Evolutionary conservation across 345 rosid species (phyloP).

Genomic region (Viola odorata): DNA sequence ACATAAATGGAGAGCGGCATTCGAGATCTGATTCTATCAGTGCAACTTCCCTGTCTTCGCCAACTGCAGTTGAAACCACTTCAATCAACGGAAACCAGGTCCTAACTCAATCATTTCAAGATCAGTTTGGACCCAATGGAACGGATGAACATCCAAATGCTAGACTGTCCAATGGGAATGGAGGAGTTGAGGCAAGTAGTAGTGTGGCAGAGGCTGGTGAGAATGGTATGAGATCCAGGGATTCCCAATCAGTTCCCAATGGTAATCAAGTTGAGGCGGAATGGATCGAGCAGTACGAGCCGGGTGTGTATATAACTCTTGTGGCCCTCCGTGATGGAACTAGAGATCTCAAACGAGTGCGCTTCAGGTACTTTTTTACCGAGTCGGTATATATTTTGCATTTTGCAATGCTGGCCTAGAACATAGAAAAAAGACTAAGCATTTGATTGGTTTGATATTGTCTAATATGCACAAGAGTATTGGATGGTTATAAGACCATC

Average conservation of each 20-base stretch:
- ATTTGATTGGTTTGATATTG: not conserved
- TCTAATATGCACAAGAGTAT: no score
- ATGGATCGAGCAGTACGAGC: slow-evolving; percentile 93
- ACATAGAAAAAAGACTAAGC: not conserved
- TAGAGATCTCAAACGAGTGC: slow-evolving; percentile 97
- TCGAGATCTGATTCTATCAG: slow-evolving; percentile 57
- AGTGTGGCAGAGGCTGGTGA: slow-evolving; percentile 46
- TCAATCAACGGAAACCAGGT: slow-evolving; percentile 38
- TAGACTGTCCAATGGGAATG: slow-evolving; percentile 40
- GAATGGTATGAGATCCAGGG: slow-evolving; percentile 45
- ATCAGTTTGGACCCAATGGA: slow-evolving; percentile 39
- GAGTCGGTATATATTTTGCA: no score
- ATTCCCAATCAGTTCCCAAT: slow-evolving; percentile 35
- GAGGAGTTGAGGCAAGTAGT: slow-evolving; percentile 31
- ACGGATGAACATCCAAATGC: slow-evolving; percentile 38
- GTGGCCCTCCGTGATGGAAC: slow-evolving; percentile 83
- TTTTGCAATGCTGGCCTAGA: not conserved
- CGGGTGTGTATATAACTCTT: slow-evolving; percentile 89
- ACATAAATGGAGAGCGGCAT: slow-evolving; percentile 52
- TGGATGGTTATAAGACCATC: no score
- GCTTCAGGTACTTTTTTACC: slow-evolving; percentile 67
- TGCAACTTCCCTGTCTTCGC: slow-evolving; percentile 45
- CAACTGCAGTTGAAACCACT: slow-evolving; percentile 31
- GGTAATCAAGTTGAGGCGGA: slow-evolving; percentile 69
- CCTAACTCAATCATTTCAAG: slow-evolving; percentile 33